Evolutionary conservation across 176 grass and related monocot genomes (phyloP).

Genomic region (Poa annua): DNA sequence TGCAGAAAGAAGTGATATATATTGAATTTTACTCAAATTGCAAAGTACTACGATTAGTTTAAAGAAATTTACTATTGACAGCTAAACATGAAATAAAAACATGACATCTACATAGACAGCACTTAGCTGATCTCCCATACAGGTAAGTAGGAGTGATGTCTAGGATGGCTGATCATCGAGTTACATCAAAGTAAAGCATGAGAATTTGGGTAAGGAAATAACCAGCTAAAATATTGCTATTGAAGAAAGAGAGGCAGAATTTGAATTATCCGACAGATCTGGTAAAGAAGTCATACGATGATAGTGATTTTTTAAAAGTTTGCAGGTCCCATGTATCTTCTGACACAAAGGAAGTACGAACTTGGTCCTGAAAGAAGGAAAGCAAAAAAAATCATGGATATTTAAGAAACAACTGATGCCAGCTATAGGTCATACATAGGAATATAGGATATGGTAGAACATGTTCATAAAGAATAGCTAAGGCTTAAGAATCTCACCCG

Average conservation of each 20-base stretch:
- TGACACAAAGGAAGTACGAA: slow-evolving; percentile 65
- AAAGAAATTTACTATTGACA: neutral
- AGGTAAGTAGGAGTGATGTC: neutral
- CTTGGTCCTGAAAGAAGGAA: slow-evolving; percentile 80
- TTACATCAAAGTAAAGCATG: slow-evolving; percentile 29
- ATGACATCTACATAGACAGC: neutral
- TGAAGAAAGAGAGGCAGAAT: slow-evolving; percentile 19
- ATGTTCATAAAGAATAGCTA: slow-evolving; percentile 1
- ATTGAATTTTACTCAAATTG: neutral
- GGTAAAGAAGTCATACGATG: slow-evolving; percentile 55
- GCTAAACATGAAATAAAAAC: slow-evolving; percentile 2
- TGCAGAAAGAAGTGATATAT: slow-evolving; percentile 2
- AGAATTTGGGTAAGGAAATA: slow-evolving; percentile 34
- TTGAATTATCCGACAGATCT: neutral
- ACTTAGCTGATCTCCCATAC: neutral
- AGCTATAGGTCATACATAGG: slow-evolving; percentile 19
- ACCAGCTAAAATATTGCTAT: slow-evolving; percentile 11
- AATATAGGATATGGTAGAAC: slow-evolving; percentile 20
- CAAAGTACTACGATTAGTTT: neutral
- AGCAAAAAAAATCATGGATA: slow-evolving; percentile 16
- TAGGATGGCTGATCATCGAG: neutral
- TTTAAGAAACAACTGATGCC: slow-evolving; percentile 33
- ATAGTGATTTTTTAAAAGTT: slow-evolving; percentile 83
- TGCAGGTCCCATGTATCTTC: slow-evolving; percentile 90
- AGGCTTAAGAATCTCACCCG: slow-evolving; percentile 52